Conservation (phyloP, 2,329 filamentous ascomycete species). For the Hypomyces perniciosus region DNA sequence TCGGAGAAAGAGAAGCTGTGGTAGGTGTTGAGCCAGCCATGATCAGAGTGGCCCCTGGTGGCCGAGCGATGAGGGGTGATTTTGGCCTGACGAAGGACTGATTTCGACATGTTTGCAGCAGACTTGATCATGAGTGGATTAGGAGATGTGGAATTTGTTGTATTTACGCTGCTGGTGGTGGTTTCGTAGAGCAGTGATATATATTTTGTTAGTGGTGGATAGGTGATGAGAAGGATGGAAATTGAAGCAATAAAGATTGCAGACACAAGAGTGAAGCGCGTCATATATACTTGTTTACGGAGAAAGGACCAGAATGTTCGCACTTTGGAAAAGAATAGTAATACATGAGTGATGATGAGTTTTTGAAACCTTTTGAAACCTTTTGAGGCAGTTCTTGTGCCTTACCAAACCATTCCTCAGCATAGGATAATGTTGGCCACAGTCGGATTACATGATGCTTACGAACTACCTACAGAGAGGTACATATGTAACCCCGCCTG, state of each 20-base stretch:
- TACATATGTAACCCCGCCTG: no score
- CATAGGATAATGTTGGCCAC: conserved; percentile 1
- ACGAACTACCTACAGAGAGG: no score
- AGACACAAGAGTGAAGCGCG: conserved; percentile 26
- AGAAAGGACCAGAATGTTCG: conserved; percentile 23
- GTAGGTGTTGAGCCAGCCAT: conserved; percentile 83
- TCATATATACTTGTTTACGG: conserved; percentile 32
- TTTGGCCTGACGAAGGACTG: conserved; percentile 57
- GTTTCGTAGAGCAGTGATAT: conserved; percentile 17
- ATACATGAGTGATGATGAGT: conserved; percentile 17
- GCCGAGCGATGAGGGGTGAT: conserved; percentile 69
- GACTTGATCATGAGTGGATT: conserved; percentile 30
- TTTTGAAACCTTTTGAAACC: neutral
- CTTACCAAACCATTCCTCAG: conserved; percentile 13
- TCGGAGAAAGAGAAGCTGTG: conserved; percentile 81
- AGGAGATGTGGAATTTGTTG: conserved; percentile 8
- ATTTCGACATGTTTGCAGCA: conserved; percentile 51
- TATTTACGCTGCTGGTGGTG: conserved; percentile 12
- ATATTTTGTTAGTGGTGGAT: conserved; percentile 18
- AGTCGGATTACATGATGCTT: conserved; percentile 8
- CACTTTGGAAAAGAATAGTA: conserved; percentile 11
- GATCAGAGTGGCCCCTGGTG: conserved; percentile 68
- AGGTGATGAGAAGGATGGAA: conserved; percentile 32
- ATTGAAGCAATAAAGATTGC: conserved; percentile 32
- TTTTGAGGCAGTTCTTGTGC: neutral